Evolutionary conservation across 2,329 filamentous ascomycete genomes (phyloP), one percentile per base, ranked within the genome.

Genomic region (Clathrospora elynae): DNA sequence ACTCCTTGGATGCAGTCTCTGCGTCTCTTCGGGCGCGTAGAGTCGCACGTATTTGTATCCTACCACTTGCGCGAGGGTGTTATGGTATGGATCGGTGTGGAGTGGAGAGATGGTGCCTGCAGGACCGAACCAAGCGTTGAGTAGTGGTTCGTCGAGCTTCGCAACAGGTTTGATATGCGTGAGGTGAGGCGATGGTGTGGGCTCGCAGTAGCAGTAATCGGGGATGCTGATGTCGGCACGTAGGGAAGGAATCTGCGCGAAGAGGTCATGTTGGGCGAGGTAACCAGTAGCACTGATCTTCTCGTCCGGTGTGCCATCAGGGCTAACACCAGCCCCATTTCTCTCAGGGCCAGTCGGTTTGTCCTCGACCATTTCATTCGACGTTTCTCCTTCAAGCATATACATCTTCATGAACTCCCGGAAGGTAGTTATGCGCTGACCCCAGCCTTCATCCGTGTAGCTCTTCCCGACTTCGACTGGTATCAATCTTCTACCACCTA

Each of bases 71-170:
- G 85, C 85, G 4, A 97, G 80, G 33, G 97, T 82, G 63, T 97
- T 97, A 65, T 96, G 89, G 67, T 96, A 95, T 1, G 88, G 89
- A 62, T 97, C 93, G 2, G 90, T 95, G 68, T 99, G 93, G 1
- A 97, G 76, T 1, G 93, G 93, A 1, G 90, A 96, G 51, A 96
- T 91, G 0, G 93, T 97, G 35, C 84, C 85, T 0, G 84, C 76
- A 0, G 93, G 93, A 0, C 93, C 93, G 51, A 97, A 86, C 93
- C 93, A 99, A 6, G 89, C 90, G 69, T 97, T 95, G 12, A 95
- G 77, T 29, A 87, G 75, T 0, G 89, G 89, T 14, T 82, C 78
- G 6, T 71, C 64, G 13, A 75, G 66, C 12, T 60, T 54, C 0
- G 57, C 28, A 0, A 51, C 42, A 1, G 55, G 26, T 14, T 59